These are phyloP conservation scores for Lyophyllum atratum DNA, from an alignment of 768 basidiomycete genomes.

Conservation along the genomic window DNA sequence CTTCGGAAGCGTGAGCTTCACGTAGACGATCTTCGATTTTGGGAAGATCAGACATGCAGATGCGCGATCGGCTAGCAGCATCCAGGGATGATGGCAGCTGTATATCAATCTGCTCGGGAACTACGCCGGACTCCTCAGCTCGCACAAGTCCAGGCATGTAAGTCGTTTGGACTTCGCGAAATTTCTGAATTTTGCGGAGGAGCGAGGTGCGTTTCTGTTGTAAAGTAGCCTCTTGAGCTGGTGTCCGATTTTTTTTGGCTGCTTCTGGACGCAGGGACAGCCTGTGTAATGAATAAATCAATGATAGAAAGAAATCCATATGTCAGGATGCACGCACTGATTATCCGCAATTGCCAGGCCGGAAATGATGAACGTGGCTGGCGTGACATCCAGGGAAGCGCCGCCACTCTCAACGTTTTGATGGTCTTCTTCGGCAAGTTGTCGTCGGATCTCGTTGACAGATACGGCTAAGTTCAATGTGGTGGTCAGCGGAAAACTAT, in stretches of 20 bases:
- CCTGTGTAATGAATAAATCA: neutral
- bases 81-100: conserved; percentile 17
- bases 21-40: conserved; percentile 16
- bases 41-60: conserved; percentile 5
- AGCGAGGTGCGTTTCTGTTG: neutral
- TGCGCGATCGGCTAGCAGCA: neutral
- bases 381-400: neutral
- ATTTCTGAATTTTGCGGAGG: conserved; percentile 5
- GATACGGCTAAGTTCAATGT: conserved; percentile 5
- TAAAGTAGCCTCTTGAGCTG: neutral
- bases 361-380: conserved; percentile 7
- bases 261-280: neutral
- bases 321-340: no score
- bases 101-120: conserved; percentile 1
- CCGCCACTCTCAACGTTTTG: neutral
- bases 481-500: neutral
- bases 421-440: conserved; percentile 13
- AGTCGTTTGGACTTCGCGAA: conserved; percentile 6
- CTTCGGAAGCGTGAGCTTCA: conserved; percentile 11
- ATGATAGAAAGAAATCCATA: no score
- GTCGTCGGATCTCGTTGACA: conserved; percentile 4
- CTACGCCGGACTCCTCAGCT: no score
- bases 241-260: neutral
- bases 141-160: conserved; percentile 10
- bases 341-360: conserved; percentile 11